Evolutionary conservation across 495 filamentous ascomycete genomes (phyloP).

Genomic region (Lineolata rhizophorae): DNA sequence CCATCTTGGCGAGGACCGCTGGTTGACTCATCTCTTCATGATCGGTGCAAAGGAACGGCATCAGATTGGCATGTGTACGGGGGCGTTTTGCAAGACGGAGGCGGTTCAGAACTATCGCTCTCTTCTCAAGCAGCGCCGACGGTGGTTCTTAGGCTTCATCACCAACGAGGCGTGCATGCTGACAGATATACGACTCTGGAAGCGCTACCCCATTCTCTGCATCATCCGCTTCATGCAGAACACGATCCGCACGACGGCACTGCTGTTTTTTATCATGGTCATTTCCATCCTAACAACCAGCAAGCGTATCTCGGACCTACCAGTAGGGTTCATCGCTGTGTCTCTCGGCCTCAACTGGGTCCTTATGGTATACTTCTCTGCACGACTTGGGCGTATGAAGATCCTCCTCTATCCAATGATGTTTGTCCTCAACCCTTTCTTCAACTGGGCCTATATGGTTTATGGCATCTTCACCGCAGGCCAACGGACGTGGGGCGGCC

Average conservation of each 20-base stretch:
- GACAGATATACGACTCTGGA: conserved; percentile 83
- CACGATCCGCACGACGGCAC: conserved; percentile 84
- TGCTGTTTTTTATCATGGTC: conserved; percentile 91
- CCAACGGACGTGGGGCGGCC: conserved; percentile 91
- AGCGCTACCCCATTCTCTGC: conserved; percentile 73
- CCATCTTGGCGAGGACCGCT: conserved; percentile 88
- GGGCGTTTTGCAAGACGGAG: conserved; percentile 96
- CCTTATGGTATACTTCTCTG: conserved; percentile 91
- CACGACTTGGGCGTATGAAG: conserved; percentile 72
- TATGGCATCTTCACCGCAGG: conserved; percentile 77
- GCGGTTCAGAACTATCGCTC: conserved; percentile 75
- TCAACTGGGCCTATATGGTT: conserved; percentile 98
- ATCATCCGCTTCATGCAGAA: conserved; percentile 86
- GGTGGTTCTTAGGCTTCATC: conserved; percentile 96
- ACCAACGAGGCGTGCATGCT: conserved; percentile 98
- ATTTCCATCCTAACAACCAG: conserved; percentile 73
- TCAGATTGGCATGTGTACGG: conserved; percentile 94
- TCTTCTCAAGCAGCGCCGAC: conserved; percentile 80
- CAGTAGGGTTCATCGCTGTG: conserved; percentile 88
- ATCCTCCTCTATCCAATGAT: conserved; percentile 88
- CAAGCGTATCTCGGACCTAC: conserved; percentile 52
- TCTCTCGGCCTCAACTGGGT: conserved; percentile 86
- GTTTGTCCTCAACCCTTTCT: conserved; percentile 90
- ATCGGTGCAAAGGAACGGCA: conserved; percentile 81
- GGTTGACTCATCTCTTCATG: conserved; percentile 98